A percentile compares a stretch with the other conserved stretches of the same genome.
Evolutionary conservation across 2,329 filamentous ascomycete genomes (phyloP).

Genomic region (Fusarium sp.): DNA sequence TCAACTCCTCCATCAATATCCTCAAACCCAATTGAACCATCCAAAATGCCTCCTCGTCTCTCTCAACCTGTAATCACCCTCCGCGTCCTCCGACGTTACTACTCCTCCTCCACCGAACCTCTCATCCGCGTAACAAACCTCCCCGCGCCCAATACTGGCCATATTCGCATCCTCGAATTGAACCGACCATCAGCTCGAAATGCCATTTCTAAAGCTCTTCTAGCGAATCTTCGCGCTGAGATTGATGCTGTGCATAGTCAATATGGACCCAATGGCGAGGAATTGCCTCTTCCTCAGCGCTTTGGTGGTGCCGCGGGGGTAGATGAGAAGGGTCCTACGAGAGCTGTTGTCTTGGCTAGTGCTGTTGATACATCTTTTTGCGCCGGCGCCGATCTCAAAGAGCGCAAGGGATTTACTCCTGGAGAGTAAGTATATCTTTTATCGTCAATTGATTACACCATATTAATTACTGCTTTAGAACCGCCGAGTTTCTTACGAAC

Average conservation of each 20-base stretch:
- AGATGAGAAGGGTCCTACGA: constrained; percentile 68
- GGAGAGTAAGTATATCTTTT: constrained; percentile 72
- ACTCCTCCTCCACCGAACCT: constrained; percentile 61
- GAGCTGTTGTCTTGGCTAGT: constrained; percentile 85
- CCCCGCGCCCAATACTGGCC: constrained; percentile 81
- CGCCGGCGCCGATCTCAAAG: constrained; percentile 93
- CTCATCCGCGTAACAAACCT: constrained; percentile 78
- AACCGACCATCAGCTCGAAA: constrained; percentile 89
- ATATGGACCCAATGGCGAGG: constrained; percentile 66
- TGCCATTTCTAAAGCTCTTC: constrained; percentile 84
- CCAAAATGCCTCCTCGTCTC: constrained; percentile 51
- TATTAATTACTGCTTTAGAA: constrained; percentile 62
- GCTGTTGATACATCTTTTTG: constrained; percentile 91
- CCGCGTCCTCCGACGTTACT: constrained; percentile 47
- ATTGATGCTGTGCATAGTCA: constrained; percentile 76
- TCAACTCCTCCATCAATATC: neutral
- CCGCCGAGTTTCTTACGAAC: constrained; percentile 78
- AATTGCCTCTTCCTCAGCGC: constrained; percentile 54
- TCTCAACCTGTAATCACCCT: constrained; percentile 29
- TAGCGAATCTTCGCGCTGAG: constrained; percentile 76
- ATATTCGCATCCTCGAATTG: constrained; percentile 88
- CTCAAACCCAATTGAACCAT: neutral
- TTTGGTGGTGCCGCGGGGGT: constrained; percentile 60
- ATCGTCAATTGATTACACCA: neutral
- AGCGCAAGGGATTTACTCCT: constrained; percentile 78